These are phyloP conservation scores for Arthrobotrys entomopaga DNA, from an alignment of 2,329 filamentous ascomycete species.

Conservation along the genomic window DNA sequence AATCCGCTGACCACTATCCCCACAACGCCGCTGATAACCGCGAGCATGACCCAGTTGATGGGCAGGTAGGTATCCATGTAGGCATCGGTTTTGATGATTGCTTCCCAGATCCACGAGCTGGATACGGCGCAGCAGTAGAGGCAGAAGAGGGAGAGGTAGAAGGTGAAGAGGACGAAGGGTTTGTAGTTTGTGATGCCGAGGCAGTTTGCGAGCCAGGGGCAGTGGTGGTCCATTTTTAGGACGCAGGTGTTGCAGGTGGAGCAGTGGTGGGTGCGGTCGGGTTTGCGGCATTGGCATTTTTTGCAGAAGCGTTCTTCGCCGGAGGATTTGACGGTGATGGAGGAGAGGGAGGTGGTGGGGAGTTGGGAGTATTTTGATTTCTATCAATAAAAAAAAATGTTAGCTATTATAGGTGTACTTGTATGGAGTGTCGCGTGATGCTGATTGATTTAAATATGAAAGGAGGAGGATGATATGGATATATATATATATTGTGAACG, in stretches of 20 bases:
- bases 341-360: conserved; percentile 75
- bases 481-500: conserved; percentile 3
- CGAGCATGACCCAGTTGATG: conserved; percentile 88
- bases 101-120: conserved; percentile 82
- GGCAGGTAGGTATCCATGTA: conserved; percentile 81
- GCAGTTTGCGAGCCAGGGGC: conserved; percentile 96
- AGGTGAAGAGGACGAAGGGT: conserved; percentile 88
- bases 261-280: conserved; percentile 96
- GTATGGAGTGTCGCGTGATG: too few relatives aligned
- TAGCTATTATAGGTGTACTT: conserved; percentile 3
- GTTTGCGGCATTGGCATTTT: conserved; percentile 94
- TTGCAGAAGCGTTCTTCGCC: conserved; percentile 92
- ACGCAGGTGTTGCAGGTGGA: conserved; percentile 93
- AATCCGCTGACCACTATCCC: conserved; percentile 89
- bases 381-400: background rate
- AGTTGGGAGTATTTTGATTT: conserved; percentile 79
- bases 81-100: conserved; percentile 76
- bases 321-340: conserved; percentile 90
- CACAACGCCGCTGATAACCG: conserved; percentile 88
- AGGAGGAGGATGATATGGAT: background rate
- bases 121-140: conserved; percentile 82
- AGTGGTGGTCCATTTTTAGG: conserved; percentile 99
- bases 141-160: conserved; percentile 88
- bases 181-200: conserved; percentile 96
- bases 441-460: background rate